Base-by-base conservation (phyloP, 768 basidiomycete species). In the Brasilioporus rufonigricans region DNA sequence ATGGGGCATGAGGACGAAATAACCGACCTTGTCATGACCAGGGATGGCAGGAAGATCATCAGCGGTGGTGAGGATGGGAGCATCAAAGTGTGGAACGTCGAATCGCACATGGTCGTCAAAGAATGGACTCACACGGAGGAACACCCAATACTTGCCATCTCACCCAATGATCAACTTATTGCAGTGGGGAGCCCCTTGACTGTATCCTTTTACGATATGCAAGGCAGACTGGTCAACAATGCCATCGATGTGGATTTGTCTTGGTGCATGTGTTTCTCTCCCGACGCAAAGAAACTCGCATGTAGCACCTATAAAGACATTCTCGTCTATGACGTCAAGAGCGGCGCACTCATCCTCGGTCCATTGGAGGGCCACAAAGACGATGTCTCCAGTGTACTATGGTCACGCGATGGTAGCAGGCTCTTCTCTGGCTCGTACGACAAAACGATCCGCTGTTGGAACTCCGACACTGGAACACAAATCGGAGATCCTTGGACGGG, bases 51-150 rank as follows among this genome's bases (percentile, higher is more conserved):
- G 33, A 52, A 45, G 38, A 48, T 62, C 29, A 1, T 57, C 9
- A 52, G 44, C 23, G 5, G 39, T 13, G 33, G 13, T 27, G 1
- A 2, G 4, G 12, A 14, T 21, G 39, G 44, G 18, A 35, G 1
- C 18, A 36, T 52, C 33, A 62, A 13, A 16, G 33, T 56, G 2
- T 56, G 57, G 61, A 33, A 56, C n/a, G 39, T 32, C 16, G 39
- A 27, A 23, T 39, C 61, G 2, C 57, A 44, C 8, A 8, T 29
- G 8, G 16, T 51, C 4, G 7, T 52, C 46, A 10, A 19, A 6
- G 46, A 56, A 35, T 53, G 56, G 60, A 47, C 2, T 24, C 50
- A 50, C n/a, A 14, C 18, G 3, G 18, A 8, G 4, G 0, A 2
- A 0, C 13, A 0, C 12, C 13, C 48, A 5, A 5, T 0, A 11